phyloP scores from a whole-genome alignment of 1,139 yeast genomes.

The Sugiyamaella paludigena region DNA sequence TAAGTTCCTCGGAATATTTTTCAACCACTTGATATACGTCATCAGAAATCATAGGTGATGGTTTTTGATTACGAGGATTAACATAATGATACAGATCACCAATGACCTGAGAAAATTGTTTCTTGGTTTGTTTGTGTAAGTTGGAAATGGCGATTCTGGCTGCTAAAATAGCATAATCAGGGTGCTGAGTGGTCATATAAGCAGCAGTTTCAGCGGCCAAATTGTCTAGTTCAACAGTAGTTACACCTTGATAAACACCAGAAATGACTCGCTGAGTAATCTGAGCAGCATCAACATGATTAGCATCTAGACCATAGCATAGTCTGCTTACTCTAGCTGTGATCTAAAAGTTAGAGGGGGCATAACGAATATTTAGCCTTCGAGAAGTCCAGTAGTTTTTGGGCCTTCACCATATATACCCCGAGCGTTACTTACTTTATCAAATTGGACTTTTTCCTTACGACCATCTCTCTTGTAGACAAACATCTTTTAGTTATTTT shows the following conservation, averaged over 20 bases:
- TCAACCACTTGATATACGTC: constrained; percentile 64
- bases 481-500: constrained; percentile 40
- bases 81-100: constrained; percentile 68
- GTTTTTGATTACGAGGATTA: constrained; percentile 72
- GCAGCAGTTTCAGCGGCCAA: constrained; percentile 98
- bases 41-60: constrained; percentile 78
- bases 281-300: constrained; percentile 82
- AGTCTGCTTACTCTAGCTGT: constrained; percentile 63
- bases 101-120: constrained; percentile 79
- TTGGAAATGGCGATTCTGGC: constrained; percentile 93
- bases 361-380: too few species aligned
- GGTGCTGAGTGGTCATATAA: constrained; percentile 93
- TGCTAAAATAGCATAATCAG: constrained; percentile 91
- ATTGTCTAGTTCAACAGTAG: constrained; percentile 87
- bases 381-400: not conserved
- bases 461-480: constrained; percentile 70
- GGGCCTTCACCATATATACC: too few species aligned
- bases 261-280: constrained; percentile 86
- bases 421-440: constrained; percentile 44
- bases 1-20: constrained; percentile 65
- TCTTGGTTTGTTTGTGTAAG: constrained; percentile 89
- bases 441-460: constrained; percentile 82
- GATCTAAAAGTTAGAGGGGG: constrained; percentile 38
- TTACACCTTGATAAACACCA: constrained; percentile 95
- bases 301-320: constrained; percentile 80